Percentiles rank a stretch among this genome's conserved stretches.
Evolutionary conservation across 2,329 filamentous ascomycete genomes (phyloP).

Genomic region (Sphaerulina populicola): DNA sequence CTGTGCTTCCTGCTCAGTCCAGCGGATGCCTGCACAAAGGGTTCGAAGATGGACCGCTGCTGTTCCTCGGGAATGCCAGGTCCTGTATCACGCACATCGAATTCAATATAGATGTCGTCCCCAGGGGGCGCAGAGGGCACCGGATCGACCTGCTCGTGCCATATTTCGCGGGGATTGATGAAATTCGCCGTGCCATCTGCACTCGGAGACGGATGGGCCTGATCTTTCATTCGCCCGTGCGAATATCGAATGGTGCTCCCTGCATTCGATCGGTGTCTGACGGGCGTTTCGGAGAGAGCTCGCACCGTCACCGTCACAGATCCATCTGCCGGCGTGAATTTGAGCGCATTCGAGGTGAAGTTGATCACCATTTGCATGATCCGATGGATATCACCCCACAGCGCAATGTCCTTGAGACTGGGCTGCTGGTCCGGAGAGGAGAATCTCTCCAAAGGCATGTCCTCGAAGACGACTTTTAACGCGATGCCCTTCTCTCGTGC

Average conservation of each 20-base stretch:
- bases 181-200: constrained; percentile 14
- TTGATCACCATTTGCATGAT: constrained; percentile 89
- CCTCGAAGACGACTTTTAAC: constrained; percentile 63
- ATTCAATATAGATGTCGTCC: constrained; percentile 66
- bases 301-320: constrained; percentile 67
- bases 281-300: constrained; percentile 52
- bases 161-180: constrained; percentile 16
- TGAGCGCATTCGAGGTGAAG: constrained; percentile 81
- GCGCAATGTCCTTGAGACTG: constrained; percentile 68
- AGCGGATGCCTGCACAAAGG: constrained; percentile 84
- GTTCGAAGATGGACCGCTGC: constrained; percentile 79
- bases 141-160: constrained; percentile 13
- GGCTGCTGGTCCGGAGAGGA: constrained; percentile 26
- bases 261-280: constrained; percentile 4
- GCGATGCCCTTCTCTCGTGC: constrained; percentile 71
- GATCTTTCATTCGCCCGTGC: background rate
- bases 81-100: constrained; percentile 80
- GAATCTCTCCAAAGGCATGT: constrained; percentile 5
- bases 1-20: constrained; percentile 87
- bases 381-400: constrained; percentile 84
- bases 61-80: constrained; percentile 73
- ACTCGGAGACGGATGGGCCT: background rate
- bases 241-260: background rate
- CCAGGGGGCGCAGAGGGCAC: constrained; percentile 45
- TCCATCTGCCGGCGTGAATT: constrained; percentile 74